Evolutionary conservation across 768 basidiomycete genomes (phyloP), one percentile per base, ranked within the genome.

Genomic region (Boletus speciosus): DNA sequence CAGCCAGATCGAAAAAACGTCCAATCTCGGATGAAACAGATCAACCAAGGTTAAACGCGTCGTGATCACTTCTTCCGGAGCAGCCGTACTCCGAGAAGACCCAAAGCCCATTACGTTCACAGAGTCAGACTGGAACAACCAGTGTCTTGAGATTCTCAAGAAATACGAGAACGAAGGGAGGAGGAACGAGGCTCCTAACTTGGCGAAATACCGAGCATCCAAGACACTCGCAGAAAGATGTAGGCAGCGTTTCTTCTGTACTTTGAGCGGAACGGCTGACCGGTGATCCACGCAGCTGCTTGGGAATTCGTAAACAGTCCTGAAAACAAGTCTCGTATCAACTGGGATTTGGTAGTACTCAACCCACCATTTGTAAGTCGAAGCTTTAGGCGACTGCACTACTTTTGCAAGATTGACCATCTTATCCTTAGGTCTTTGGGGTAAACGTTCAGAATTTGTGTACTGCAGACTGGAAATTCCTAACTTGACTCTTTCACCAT

Each of bases 171-270:
- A 80, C 54, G 69, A 81, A 42, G 85, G 84, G 1, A 66, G 70
- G 15, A 61, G 31, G 47, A 64, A 66, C 31, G 71, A 77, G 1
- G 80, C 80, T 0, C 52, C 65, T 0, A 47, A 36, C 21, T 39
- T 54, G 34, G 36, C 25, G 23, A 81, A 78, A 59, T 90, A 90
- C 64, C 61, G 74, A 21, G 81, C 84, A 3, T 81, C 80, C 16
- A 90, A 90, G 73, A 77, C 75, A 2, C 71, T 87, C 2, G 84
- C 86, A 0, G 89, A 91, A 68, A 74, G 72, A 69, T 76, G 82
- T 79, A 7, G 55, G 56, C 4, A 4, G 5, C 29, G 0, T 54
- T 36, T 23, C 27, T 37, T 27, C 6, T 21, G 11, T 32, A n/a
- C 0, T 36, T 37, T 39, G 15, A 14, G 6, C n/a, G 5, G 38